phyloP scores from a whole-genome alignment of 2,329 filamentous ascomycete genomes.

The Didymella arachidicola region DNA sequence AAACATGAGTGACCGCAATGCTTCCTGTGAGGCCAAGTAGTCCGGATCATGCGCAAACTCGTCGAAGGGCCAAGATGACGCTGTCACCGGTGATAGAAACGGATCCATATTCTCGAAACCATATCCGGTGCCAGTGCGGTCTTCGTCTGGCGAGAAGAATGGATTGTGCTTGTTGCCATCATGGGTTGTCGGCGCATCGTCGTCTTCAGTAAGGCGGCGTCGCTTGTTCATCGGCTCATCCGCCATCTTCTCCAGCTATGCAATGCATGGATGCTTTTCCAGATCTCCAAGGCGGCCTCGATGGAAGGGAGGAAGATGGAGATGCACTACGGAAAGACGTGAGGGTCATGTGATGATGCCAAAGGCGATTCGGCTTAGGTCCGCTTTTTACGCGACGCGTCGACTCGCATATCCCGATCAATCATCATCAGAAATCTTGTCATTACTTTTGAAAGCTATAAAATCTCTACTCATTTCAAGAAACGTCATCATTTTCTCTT shows the following conservation, averaged over 20 bases:
- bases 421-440: neutral
- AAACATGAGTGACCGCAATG: neutral
- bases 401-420: neutral
- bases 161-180: neutral
- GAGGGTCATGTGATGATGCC: neutral
- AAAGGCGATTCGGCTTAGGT: neutral
- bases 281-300: neutral
- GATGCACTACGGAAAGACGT: neutral
- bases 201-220: conserved; percentile 2
- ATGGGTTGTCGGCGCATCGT: neutral
- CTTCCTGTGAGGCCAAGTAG: conserved; percentile 41
- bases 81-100: conserved; percentile 34
- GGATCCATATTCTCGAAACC: conserved; percentile 30
- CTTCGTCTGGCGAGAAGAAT: conserved; percentile 2
- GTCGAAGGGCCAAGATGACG: conserved; percentile 36
- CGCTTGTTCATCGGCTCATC: conserved; percentile 7
- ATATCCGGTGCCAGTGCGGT: neutral
- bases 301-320: neutral
- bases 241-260: neutral
- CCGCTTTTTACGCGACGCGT: neutral
- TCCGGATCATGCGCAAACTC: conserved; percentile 40
- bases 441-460: conserved; percentile 8
- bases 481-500: neutral
- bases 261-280: neutral
- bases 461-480: neutral